A percentile compares a stretch with the other conserved stretches of the same genome.
Evolutionary conservation across 495 filamentous ascomycete genomes (phyloP).

Genomic region (Daldinia vernicosa): DNA sequence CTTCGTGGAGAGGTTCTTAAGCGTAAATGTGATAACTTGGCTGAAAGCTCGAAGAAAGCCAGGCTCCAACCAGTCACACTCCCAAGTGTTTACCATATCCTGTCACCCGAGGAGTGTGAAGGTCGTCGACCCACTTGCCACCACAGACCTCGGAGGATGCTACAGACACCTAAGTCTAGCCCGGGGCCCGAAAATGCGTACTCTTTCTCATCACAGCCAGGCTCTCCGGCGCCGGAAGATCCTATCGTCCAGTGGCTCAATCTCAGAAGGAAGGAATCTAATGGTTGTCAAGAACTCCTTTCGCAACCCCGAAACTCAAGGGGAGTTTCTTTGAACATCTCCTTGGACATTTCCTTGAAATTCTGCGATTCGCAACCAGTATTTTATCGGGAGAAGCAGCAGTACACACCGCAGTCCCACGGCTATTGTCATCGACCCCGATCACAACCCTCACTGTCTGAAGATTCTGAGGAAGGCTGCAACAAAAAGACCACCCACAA

Average conservation of each 20-base stretch:
- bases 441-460: neutral
- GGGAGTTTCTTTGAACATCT: neutral
- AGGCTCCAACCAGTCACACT: constrained; percentile 7
- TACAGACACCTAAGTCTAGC: constrained; percentile 20
- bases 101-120: neutral
- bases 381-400: constrained; percentile 18
- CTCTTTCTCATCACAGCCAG: neutral
- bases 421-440: neutral
- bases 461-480: neutral
- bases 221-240: constrained; percentile 12
- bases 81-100: constrained; percentile 19
- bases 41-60: constrained; percentile 10
- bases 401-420: constrained; percentile 5
- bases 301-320: constrained; percentile 23
- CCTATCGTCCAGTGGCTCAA: constrained; percentile 43
- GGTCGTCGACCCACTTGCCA: neutral
- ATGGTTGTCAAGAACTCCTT: constrained; percentile 17
- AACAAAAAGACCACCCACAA: constrained; percentile 29
- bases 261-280: constrained; percentile 19
- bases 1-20: constrained; percentile 7
- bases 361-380: neutral
- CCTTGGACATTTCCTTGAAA: neutral
- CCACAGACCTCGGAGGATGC: neutral
- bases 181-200: constrained; percentile 28
- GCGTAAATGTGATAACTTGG: constrained; percentile 9